Percentiles rank a stretch among this genome's conserved stretches.
Evolutionary conservation across 2,329 filamentous ascomycete genomes (phyloP).

Genomic region (Aspergillus arachidicola): DNA sequence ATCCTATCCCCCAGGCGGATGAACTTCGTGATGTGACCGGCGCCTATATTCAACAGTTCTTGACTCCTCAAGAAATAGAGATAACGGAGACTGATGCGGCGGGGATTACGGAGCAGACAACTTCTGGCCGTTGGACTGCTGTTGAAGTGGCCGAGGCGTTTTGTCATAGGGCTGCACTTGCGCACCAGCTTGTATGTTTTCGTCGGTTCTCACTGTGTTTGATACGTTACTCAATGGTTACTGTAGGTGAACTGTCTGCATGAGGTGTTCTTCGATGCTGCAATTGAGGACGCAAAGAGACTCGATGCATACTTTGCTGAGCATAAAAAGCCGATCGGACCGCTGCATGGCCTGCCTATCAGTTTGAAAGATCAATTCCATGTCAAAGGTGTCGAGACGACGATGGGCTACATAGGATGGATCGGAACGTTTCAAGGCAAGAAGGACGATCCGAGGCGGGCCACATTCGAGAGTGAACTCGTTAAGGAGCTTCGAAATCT

Average conservation of each 20-base stretch:
- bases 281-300: slow-evolving; percentile 50
- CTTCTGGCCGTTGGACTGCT: slow-evolving; percentile 58
- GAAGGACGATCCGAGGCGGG: slow-evolving; percentile 53
- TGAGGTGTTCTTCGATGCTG: slow-evolving; percentile 58
- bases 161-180: slow-evolving; percentile 59
- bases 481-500: slow-evolving; percentile 56
- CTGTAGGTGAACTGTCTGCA: slow-evolving; percentile 52
- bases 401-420: slow-evolving; percentile 68
- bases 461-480: slow-evolving; percentile 59
- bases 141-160: slow-evolving; percentile 59
- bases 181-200: slow-evolving; percentile 58
- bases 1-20: slow-evolving; percentile 49
- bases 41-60: slow-evolving; percentile 58
- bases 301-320: slow-evolving; percentile 52
- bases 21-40: slow-evolving; percentile 61
- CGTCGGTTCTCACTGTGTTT: background rate
- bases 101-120: slow-evolving; percentile 58
- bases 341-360: slow-evolving; percentile 65
- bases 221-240: background rate
- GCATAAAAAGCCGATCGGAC: slow-evolving; percentile 54
- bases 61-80: slow-evolving; percentile 56
- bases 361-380: slow-evolving; percentile 56
- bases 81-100: slow-evolving; percentile 65
- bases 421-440: slow-evolving; percentile 63
- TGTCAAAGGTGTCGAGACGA: slow-evolving; percentile 55